Evolutionary conservation across 2,329 filamentous ascomycete species (phyloP).

Genomic region (Paecilomyces dactylethromorphus): DNA sequence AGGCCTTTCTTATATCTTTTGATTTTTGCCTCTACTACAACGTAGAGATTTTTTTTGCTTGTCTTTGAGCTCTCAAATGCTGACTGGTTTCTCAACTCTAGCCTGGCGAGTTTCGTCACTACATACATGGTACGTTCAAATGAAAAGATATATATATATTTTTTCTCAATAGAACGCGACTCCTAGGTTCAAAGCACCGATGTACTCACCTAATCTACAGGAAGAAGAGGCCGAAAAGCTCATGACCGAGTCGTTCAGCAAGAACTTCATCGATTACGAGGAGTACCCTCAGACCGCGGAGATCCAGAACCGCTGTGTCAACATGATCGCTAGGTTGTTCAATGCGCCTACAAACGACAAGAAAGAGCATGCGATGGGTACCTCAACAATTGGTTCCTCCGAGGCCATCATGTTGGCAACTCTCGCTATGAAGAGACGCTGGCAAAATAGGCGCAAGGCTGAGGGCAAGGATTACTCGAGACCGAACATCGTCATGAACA

Average conservation of each 20-base stretch:
- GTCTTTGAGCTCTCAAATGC: background rate
- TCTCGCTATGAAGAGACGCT: slow-evolving; percentile 90
- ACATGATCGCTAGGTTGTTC: slow-evolving; percentile 86
- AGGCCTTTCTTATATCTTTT: background rate
- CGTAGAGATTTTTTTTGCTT: background rate
- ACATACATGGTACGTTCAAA: slow-evolving; percentile 73
- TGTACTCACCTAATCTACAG: slow-evolving; percentile 33
- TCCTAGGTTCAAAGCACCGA: background rate
- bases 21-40: background rate
- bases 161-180: background rate
- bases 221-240: slow-evolving; percentile 94
- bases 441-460: slow-evolving; percentile 79
- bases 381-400: slow-evolving; percentile 80
- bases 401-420: slow-evolving; percentile 54
- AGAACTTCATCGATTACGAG: slow-evolving; percentile 92
- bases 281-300: slow-evolving; percentile 76
- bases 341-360: slow-evolving; percentile 59
- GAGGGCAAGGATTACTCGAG: slow-evolving; percentile 72
- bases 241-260: slow-evolving; percentile 85
- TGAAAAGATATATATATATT: background rate
- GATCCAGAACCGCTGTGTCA: slow-evolving; percentile 86
- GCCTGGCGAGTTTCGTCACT: slow-evolving; percentile 86
- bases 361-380: slow-evolving; percentile 66
- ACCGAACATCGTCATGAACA: slow-evolving; percentile 94
- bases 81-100: slow-evolving; percentile 28